Evolutionary conservation across 345 rosid genomes (phyloP).

Genomic region (Eucalyptus urophylla): DNA sequence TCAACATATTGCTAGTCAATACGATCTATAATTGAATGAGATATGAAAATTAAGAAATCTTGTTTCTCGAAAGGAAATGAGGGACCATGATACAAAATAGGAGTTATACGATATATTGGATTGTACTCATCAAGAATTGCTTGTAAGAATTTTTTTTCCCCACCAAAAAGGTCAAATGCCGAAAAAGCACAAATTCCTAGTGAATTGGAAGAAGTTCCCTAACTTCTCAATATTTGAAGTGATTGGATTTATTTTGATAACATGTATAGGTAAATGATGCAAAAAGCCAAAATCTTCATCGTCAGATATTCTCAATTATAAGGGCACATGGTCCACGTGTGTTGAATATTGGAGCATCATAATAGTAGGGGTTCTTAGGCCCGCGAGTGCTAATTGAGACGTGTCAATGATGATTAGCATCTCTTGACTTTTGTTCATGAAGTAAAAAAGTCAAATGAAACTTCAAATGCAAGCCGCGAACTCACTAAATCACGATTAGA

Average conservation of each 20-base stretch:
- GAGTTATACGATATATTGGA: background rate
- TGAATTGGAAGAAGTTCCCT: background rate
- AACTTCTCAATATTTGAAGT: background rate
- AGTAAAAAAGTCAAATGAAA: background rate
- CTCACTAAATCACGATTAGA: background rate
- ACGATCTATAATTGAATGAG: background rate
- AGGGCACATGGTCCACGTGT: background rate
- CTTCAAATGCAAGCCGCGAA: background rate
- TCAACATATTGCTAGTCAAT: accelerated
- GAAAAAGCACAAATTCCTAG: background rate
- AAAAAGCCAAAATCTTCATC: background rate
- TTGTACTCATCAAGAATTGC: background rate
- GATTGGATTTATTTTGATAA: too few relatives aligned
- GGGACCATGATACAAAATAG: background rate
- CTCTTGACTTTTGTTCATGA: background rate
- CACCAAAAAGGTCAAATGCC: background rate
- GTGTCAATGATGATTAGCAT: background rate
- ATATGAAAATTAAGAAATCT: background rate
- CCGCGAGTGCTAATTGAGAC: background rate
- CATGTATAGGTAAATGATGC: background rate
- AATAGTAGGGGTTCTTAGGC: background rate
- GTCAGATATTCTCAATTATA: background rate
- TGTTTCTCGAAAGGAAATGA: background rate
- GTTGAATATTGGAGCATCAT: background rate
- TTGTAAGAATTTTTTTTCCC: background rate